These are phyloP conservation scores for Haplosporangium gracile DNA, from an alignment of 192 early-diverging fungal species.

Conservation along the genomic window DNA sequence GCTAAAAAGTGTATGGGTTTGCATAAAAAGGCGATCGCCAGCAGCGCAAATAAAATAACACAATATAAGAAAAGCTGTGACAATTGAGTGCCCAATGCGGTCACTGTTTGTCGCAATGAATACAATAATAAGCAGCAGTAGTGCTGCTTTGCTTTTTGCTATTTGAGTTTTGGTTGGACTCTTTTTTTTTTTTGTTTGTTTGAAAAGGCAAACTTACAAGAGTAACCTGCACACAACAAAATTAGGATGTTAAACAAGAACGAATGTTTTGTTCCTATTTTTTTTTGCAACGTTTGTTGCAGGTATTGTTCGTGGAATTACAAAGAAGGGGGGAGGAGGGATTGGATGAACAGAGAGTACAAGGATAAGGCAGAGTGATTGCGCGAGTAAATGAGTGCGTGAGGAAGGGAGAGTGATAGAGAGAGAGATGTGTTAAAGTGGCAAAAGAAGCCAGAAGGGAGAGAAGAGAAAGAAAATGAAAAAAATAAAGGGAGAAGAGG, in stretches of 20 bases:
- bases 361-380: not conserved
- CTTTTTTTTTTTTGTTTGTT: not conserved
- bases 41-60: not conserved
- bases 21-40: not conserved
- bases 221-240: constrained; percentile 5
- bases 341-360: not conserved
- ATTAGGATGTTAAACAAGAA: constrained; percentile 12
- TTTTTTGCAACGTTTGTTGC: constrained; percentile 12
- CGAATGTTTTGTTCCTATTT: not conserved
- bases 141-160: not conserved
- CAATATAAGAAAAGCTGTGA: not conserved
- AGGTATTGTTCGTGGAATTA: constrained; percentile 26
- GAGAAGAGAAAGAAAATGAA: not conserved
- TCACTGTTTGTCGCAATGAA: not conserved
- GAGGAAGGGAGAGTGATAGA: too few species aligned
- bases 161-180: not conserved
- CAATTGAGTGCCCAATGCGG: constrained; percentile 2
- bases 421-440: not conserved
- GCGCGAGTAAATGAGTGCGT: not conserved
- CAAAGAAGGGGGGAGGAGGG: constrained; percentile 21
- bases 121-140: not conserved
- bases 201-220: too few species aligned
- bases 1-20: not conserved
- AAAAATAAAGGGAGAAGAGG: constrained; percentile 3
- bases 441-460: not conserved